Evolutionary conservation across 108 stramenopile species (phyloP).

Genomic region (Schizochytrium sp.): DNA sequence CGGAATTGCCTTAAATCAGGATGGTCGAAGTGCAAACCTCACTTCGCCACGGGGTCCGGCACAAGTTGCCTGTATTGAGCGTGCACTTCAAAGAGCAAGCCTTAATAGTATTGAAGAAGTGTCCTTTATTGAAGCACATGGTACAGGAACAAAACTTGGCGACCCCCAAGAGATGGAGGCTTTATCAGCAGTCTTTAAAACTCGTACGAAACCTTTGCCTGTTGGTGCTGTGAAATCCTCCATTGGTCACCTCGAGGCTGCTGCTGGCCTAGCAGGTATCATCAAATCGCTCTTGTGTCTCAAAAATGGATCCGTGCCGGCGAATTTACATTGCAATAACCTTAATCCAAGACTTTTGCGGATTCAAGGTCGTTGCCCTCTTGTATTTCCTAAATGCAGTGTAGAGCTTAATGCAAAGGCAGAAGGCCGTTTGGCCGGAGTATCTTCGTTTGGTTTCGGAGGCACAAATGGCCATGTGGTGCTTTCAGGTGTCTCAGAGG

Average conservation of each 20-base stretch:
- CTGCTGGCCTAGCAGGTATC: slow-evolving; percentile 59
- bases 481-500: neutral
- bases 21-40: slow-evolving; percentile 34
- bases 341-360: neutral
- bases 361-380: neutral
- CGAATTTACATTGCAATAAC: neutral
- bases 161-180: slow-evolving; percentile 63
- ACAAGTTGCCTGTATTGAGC: slow-evolving; percentile 21
- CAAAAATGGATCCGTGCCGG: neutral
- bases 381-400: neutral
- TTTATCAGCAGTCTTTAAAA: slow-evolving; percentile 5
- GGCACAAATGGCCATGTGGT: slow-evolving; percentile 66
- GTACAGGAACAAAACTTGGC: slow-evolving; percentile 62
- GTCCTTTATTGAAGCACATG: slow-evolving; percentile 58
- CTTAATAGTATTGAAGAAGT: neutral
- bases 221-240: slow-evolving; percentile 63
- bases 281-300: slow-evolving; percentile 37
- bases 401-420: neutral
- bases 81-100: neutral
- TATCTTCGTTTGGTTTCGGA: slow-evolving; percentile 65
- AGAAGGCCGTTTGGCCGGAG: neutral
- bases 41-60: slow-evolving; percentile 42
- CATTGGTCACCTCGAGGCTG: slow-evolving; percentile 67
- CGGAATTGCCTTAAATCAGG: slow-evolving; percentile 52
- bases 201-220: neutral